phyloP scores from a whole-genome alignment of 495 filamentous ascomycete species.

The Extremus antarcticus region DNA sequence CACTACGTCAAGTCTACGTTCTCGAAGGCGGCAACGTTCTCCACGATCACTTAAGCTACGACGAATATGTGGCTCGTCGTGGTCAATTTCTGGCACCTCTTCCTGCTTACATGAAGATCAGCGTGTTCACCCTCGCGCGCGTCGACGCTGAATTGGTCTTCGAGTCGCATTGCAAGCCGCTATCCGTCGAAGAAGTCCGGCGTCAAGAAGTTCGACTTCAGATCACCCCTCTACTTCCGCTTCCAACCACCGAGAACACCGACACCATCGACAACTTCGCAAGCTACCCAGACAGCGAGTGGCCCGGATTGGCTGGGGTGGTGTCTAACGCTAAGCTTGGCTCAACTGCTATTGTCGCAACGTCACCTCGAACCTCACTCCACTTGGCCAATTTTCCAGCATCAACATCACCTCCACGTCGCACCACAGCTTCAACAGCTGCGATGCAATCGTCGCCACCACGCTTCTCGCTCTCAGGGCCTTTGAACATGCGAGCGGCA shows the following conservation, averaged over 20 bases:
- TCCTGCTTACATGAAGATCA: not conserved
- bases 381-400: too few species aligned
- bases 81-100: conserved; percentile 4
- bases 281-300: conserved; percentile 7
- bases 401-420: too few species aligned
- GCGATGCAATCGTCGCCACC: too few species aligned
- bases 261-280: conserved; percentile 3
- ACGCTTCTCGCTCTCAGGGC: too few species aligned
- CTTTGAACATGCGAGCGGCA: too few species aligned
- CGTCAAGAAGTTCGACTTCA: not conserved
- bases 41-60: conserved; percentile 12
- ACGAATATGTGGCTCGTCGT: conserved; percentile 11
- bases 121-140: conserved; percentile 8
- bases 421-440: too few species aligned
- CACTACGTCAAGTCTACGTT: not conserved
- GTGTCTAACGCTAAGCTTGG: too few species aligned
- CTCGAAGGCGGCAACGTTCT: conserved; percentile 3
- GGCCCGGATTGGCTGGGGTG: too few species aligned
- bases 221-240: conserved; percentile 6
- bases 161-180: not conserved
- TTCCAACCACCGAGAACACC: conserved; percentile 10
- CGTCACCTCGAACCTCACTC: too few species aligned
- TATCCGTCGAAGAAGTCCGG: conserved; percentile 12
- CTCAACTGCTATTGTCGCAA: too few species aligned
- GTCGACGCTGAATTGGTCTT: conserved; percentile 10